Conservation (phyloP, 345 rosid species). For the Arabis alpina region DNA sequence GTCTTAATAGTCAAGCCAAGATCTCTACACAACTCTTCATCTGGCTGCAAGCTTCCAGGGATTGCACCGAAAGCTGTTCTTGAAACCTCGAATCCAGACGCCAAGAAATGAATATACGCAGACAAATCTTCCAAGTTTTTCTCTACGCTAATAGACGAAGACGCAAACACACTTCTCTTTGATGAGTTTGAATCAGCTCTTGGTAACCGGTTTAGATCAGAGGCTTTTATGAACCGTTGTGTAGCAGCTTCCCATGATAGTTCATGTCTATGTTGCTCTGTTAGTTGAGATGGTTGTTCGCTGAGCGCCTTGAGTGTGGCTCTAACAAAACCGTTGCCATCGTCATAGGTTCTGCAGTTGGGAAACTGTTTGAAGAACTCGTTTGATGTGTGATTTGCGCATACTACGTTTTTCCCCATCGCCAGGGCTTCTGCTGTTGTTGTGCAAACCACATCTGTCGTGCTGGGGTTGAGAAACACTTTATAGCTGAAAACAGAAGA, state of each 20-base stretch:
- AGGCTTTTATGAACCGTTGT: conserved; percentile 64
- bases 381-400: conserved; percentile 55
- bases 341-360: conserved; percentile 67
- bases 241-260: conserved; percentile 96
- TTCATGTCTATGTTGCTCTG: conserved; percentile 67
- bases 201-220: conserved; percentile 50
- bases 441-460: conserved; percentile 96
- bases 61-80: conserved; percentile 85
- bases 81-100: conserved; percentile 73
- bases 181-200: conserved; percentile 36
- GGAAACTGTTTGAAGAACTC: conserved; percentile 81
- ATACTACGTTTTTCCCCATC: conserved; percentile 79
- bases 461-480: conserved; percentile 97
- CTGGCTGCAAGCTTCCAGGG: conserved; percentile 81
- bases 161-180: conserved; percentile 48
- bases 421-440: conserved; percentile 98
- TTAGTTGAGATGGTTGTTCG: conserved; percentile 70
- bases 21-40: conserved; percentile 73
- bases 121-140: conserved; percentile 69
- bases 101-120: conserved; percentile 68
- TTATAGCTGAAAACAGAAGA: conserved; percentile 62
- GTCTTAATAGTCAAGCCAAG: conserved; percentile 60
- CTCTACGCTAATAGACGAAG: conserved; percentile 52
- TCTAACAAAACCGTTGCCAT: conserved; percentile 57
- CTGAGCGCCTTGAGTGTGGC: conserved; percentile 60